These are phyloP conservation scores for Suillus fuscotomentosus DNA, from an alignment of 768 basidiomycete genomes.

Conservation along the genomic window DNA sequence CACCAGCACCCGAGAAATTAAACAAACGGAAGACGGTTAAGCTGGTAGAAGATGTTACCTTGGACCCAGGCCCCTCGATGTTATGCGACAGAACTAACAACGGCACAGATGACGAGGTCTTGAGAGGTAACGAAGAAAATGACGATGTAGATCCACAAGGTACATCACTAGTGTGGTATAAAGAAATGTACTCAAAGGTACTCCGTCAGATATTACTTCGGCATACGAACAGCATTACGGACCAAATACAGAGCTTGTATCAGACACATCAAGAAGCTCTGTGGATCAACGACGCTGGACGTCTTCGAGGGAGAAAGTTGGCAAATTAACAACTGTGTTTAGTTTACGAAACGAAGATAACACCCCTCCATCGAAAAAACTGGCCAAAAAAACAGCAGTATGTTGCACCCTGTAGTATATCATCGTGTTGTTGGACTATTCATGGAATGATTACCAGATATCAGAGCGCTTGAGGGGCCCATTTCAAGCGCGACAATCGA, in stretches of 20 bases:
- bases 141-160: constrained; percentile 29
- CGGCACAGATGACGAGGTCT: constrained; percentile 25
- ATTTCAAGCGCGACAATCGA: constrained; percentile 53
- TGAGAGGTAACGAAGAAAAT: constrained; percentile 27
- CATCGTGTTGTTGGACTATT: not conserved
- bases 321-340: constrained; percentile 54
- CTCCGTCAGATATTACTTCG: constrained; percentile 28
- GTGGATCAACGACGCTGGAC: constrained; percentile 62
- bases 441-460: constrained; percentile 37
- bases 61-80: constrained; percentile 11
- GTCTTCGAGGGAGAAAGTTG: constrained; percentile 42
- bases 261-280: constrained; percentile 46
- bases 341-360: constrained; percentile 43
- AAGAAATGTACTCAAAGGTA: not conserved
- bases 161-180: constrained; percentile 5
- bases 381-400: constrained; percentile 23
- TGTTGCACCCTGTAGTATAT: constrained; percentile 6
- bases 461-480: constrained; percentile 54
- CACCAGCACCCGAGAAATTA: constrained; percentile 51
- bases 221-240: constrained; percentile 80
- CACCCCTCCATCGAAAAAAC: constrained; percentile 26
- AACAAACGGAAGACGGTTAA: constrained; percentile 60
- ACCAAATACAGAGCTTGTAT: constrained; percentile 47
- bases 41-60: constrained; percentile 25
- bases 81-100: constrained; percentile 3